Percentiles rank a stretch among this genome's conserved stretches.
These are phyloP conservation scores for Taphrina wiesneri DNA, from an alignment of 1,139 yeast species.

Conservation along the genomic window DNA sequence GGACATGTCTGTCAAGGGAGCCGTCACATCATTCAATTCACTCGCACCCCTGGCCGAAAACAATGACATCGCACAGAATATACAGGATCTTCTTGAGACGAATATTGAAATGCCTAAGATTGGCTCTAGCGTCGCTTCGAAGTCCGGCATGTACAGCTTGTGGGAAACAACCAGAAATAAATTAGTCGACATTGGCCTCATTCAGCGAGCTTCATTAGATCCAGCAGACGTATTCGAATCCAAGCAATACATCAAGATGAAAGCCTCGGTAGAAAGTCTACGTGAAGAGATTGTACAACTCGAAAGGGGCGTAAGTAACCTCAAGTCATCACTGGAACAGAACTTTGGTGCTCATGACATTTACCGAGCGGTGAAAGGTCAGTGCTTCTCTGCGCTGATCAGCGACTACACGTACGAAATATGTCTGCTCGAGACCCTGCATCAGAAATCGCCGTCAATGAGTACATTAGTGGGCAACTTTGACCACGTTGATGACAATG, in stretches of 20 bases:
- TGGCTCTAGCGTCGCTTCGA: background rate
- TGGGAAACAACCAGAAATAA: background rate
- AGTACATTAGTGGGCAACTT: slow-evolving; percentile 40
- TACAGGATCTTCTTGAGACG: background rate
- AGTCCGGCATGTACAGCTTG: background rate
- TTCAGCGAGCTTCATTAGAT: slow-evolving; percentile 1
- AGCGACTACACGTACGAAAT: slow-evolving; percentile 74
- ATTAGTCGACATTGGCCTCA: background rate
- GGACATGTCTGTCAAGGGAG: slow-evolving; percentile 79
- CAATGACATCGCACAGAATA: background rate
- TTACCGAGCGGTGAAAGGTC: slow-evolving; percentile 58
- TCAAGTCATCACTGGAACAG: slow-evolving; percentile 25
- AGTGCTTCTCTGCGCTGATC: slow-evolving; percentile 53
- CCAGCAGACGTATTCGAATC: slow-evolving; percentile 3
- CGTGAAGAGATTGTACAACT: background rate
- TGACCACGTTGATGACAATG: slow-evolving; percentile 43
- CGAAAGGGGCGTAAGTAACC: slow-evolving; percentile 34
- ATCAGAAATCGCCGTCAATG: slow-evolving; percentile 52
- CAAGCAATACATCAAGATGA: slow-evolving; percentile 6
- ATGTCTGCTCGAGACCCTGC: slow-evolving; percentile 59
- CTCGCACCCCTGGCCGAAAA: background rate
- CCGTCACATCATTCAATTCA: slow-evolving; percentile 61
- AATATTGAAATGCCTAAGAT: background rate
- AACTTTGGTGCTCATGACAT: slow-evolving; percentile 62
- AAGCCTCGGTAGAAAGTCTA: background rate